phyloP scores from a whole-genome alignment of 2,329 filamentous ascomycete species.

The Aspergillus pseudoterreus region DNA sequence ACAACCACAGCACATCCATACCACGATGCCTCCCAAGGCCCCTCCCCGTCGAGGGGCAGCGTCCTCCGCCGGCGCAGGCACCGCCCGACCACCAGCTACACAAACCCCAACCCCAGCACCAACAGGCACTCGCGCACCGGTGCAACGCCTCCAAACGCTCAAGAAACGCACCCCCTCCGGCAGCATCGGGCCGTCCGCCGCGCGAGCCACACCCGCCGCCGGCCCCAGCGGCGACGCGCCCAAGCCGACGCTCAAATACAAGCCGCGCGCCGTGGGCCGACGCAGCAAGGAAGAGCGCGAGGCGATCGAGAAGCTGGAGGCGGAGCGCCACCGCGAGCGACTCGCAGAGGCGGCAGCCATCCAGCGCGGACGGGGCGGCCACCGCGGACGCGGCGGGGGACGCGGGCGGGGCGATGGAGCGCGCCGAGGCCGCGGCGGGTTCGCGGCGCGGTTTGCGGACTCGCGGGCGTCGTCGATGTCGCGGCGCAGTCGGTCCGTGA shows the following conservation, averaged over 20 bases:
- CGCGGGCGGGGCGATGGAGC: constrained; percentile 28
- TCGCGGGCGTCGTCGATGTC: constrained; percentile 26
- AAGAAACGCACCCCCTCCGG: constrained; percentile 36
- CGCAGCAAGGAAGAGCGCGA: constrained; percentile 46
- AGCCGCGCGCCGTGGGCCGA: constrained; percentile 39
- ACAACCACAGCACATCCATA: not conserved
- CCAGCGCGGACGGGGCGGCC: constrained; percentile 15
- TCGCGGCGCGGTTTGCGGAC: constrained; percentile 25
- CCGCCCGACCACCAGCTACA: not conserved
- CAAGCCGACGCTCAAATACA: constrained; percentile 41
- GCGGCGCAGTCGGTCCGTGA: constrained; percentile 26
- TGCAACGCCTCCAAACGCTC: constrained; percentile 42
- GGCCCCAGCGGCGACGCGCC: constrained; percentile 19
- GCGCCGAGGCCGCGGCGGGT: constrained; percentile 29
- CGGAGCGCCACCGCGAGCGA: constrained; percentile 37
- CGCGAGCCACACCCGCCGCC: not conserved
- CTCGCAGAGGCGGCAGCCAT: constrained; percentile 40
- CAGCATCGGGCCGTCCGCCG: constrained; percentile 29
- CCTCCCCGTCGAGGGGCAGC: constrained; percentile 22
- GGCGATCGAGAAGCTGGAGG: constrained; percentile 40
- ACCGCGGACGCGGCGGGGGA: constrained; percentile 23
- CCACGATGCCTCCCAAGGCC: constrained; percentile 33
- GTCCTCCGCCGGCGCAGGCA: constrained; percentile 1
- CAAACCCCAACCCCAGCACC: constrained; percentile 15
- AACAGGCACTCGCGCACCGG: constrained; percentile 27